A percentile compares a stretch with the other conserved stretches of the same genome.
Evolutionary conservation across 2,329 filamentous ascomycete species (phyloP).

Genomic region (Coccinonectria pachysandricola): DNA sequence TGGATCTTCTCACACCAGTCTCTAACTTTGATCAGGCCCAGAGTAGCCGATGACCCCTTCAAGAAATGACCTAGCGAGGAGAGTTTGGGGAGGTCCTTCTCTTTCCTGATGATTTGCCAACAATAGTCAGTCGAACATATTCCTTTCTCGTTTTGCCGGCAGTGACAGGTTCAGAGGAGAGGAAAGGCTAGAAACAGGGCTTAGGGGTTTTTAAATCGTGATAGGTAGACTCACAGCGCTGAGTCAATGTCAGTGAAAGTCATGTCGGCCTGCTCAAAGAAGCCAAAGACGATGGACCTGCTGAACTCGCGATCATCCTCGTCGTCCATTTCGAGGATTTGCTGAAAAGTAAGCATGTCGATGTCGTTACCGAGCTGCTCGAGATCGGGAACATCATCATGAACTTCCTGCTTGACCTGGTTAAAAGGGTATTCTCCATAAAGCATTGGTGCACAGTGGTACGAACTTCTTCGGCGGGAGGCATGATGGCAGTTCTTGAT

Average conservation of each 20-base stretch:
- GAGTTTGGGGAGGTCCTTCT: conserved; percentile 60
- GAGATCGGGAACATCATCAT: no score
- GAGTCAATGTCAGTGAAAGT: conserved; percentile 81
- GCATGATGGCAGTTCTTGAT: conserved; percentile 15
- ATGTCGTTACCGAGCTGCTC: no score
- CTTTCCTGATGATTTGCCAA: conserved; percentile 37
- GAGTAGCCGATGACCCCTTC: conserved; percentile 91
- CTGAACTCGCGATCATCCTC: conserved; percentile 81
- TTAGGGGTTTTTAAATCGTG: no score
- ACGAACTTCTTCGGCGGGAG: conserved; percentile 24
- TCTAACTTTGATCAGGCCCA: conserved; percentile 82
- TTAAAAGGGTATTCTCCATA: no score
- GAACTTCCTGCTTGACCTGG: no score
- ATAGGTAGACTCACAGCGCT: conserved; percentile 57
- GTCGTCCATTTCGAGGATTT: conserved; percentile 98
- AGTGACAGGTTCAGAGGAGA: background rate
- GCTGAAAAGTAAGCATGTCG: conserved; percentile 74
- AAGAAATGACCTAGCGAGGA: conserved; percentile 88
- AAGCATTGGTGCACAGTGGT: no score
- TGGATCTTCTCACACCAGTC: conserved; percentile 96
- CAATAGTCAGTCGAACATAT: conserved; percentile 2
- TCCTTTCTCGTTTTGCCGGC: background rate
- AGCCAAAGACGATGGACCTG: conserved; percentile 77
- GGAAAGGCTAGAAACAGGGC: conserved; percentile 1
- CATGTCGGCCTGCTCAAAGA: conserved; percentile 80